A percentile compares a stretch with the other conserved stretches of the same genome.
Conservation (phyloP, 225 moss, liverwort and hornwort species). For the Polytrichum formosum region DNA sequence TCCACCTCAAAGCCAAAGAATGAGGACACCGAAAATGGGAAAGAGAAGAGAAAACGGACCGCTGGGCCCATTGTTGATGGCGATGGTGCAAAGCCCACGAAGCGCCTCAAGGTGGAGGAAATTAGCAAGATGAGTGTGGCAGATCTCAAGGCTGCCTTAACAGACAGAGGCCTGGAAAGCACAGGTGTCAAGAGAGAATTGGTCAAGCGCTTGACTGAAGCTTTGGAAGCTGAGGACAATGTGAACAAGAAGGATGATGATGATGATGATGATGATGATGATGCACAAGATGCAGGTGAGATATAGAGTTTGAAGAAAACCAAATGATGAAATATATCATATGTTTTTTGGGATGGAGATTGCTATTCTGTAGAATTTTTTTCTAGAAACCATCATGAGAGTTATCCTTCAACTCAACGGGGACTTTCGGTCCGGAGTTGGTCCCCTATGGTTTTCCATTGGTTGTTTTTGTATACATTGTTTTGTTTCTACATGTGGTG, state of each 20-base stretch:
- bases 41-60: conserved; percentile 32
- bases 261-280: conserved; percentile 19
- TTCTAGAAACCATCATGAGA: too few species aligned
- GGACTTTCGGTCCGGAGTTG: too few species aligned
- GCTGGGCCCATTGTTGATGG: conserved; percentile 10
- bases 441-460: too few species aligned
- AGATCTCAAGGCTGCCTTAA: conserved; percentile 62
- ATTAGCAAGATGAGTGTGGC: conserved; percentile 48
- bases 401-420: too few species aligned
- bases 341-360: too few species aligned
- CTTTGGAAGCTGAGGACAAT: conserved; percentile 26
- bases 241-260: conserved; percentile 14
- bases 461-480: too few species aligned
- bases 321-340: too few species aligned
- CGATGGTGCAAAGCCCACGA: conserved; percentile 28
- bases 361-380: too few species aligned
- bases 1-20: conserved; percentile 4
- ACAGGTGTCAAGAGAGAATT: conserved; percentile 61
- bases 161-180: conserved; percentile 39
- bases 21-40: conserved; percentile 14
- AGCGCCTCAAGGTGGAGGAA: conserved; percentile 57
- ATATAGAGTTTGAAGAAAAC: not conserved
- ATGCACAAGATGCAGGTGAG: conserved; percentile 23
- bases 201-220: conserved; percentile 30
- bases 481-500: too few species aligned